Percentiles rank a stretch among this genome's conserved stretches.
phyloP scores from a whole-genome alignment of 1,284 basidiomycete species.

The Leccinum pseudoinsigne region DNA sequence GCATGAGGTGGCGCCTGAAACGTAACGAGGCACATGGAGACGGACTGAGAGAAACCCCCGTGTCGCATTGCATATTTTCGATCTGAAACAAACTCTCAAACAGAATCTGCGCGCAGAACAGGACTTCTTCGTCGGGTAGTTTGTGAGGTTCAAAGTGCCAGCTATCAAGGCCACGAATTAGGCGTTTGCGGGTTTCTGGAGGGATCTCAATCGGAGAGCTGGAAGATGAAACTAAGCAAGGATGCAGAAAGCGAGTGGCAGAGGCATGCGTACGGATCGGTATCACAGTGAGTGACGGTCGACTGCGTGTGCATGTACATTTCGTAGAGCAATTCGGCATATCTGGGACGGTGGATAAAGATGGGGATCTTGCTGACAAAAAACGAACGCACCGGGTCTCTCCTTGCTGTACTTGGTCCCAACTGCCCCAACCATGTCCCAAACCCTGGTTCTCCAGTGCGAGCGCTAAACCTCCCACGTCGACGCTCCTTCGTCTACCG shows the following conservation, averaged over 20 bases:
- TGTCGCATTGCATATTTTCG: conserved; percentile 69
- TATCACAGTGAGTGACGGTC: conserved; percentile 62
- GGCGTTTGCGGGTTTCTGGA: conserved; percentile 44
- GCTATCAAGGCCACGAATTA: conserved; percentile 66
- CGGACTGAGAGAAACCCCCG: conserved; percentile 69
- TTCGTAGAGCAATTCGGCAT: conserved; percentile 79
- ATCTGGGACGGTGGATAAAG: conserved; percentile 35
- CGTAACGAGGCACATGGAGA: conserved; percentile 28
- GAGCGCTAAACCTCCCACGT: conserved; percentile 80
- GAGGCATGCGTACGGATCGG: conserved; percentile 42
- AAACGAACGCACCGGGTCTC: conserved; percentile 54
- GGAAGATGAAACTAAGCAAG: conserved; percentile 27
- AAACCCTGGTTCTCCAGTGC: conserved; percentile 64
- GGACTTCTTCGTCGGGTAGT: conserved; percentile 75
- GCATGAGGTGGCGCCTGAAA: conserved; percentile 22
- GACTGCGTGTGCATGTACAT: conserved; percentile 79
- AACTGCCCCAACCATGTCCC: conserved; percentile 75
- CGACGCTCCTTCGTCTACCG: conserved; percentile 71
- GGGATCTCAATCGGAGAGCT: conserved; percentile 37
- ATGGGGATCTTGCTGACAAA: conserved; percentile 4
- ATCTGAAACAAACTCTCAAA: conserved; percentile 74
- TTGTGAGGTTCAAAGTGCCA: conserved; percentile 91
- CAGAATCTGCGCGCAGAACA: conserved; percentile 78
- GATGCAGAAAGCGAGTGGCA: conserved; percentile 1
- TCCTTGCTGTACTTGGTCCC: conserved; percentile 52